Percentiles rank a stretch among this genome's conserved stretches.
Conservation (phyloP, 2,329 filamentous ascomycete genomes). For the Ophiostoma ulmi region DNA sequence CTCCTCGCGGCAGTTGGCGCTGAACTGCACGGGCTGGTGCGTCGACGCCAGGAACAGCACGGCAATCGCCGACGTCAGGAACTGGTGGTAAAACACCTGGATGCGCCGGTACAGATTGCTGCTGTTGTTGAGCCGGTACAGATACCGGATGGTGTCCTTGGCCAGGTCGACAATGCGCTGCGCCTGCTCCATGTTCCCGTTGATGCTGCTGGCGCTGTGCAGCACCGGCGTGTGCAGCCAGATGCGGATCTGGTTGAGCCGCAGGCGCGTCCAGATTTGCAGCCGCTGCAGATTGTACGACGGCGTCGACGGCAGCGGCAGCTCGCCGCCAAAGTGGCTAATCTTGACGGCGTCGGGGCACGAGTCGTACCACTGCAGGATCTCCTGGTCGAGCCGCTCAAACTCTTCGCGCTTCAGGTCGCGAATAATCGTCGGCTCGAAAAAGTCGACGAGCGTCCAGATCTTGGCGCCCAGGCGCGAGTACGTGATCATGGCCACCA, state of each 20-base stretch:
- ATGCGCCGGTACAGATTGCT: conserved; percentile 65
- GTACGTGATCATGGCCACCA: conserved; percentile 80
- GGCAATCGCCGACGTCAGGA: conserved; percentile 67
- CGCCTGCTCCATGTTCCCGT: conserved; percentile 67
- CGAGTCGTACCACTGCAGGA: conserved; percentile 78
- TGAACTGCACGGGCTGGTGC: conserved; percentile 68
- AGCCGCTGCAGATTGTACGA: conserved; percentile 66
- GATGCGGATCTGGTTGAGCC: conserved; percentile 62
- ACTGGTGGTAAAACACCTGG: conserved; percentile 76
- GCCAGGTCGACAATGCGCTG: conserved; percentile 69
- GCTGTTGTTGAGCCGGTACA: conserved; percentile 65
- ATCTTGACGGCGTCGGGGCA: conserved; percentile 58
- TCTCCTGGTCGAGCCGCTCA: conserved; percentile 73
- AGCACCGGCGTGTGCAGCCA: conserved; percentile 77
- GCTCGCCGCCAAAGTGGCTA: conserved; percentile 54
- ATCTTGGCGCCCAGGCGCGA: conserved; percentile 79
- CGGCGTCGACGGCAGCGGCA: conserved; percentile 48
- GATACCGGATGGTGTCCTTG: conserved; percentile 68
- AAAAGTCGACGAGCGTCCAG: conserved; percentile 72
- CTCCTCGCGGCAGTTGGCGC: conserved; percentile 62
- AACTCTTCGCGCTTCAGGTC: conserved; percentile 70
- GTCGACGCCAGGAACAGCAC: conserved; percentile 72
- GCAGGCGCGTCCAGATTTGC: conserved; percentile 76
- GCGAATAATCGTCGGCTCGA: conserved; percentile 54
- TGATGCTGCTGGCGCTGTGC: conserved; percentile 77